phyloP scores from a whole-genome alignment of 2,329 filamentous ascomycete species.

The Tolypocladium paradoxum region DNA sequence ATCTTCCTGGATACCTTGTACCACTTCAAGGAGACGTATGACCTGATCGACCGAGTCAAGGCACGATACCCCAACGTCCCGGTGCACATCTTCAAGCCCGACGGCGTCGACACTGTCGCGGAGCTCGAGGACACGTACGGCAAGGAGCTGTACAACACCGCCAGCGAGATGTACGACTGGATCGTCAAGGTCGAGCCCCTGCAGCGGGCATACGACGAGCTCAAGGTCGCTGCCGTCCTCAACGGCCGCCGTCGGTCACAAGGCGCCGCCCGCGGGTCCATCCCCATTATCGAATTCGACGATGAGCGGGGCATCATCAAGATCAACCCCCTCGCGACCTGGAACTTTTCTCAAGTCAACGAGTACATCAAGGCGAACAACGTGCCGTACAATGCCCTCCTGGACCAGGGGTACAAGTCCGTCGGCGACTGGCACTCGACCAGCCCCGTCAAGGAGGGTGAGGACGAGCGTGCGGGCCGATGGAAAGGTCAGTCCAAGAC shows the following conservation, averaged over 20 bases:
- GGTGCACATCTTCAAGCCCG: slow-evolving; percentile 84
- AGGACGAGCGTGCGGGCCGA: slow-evolving; percentile 90
- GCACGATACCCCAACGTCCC: slow-evolving; percentile 66
- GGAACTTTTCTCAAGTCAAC: slow-evolving; percentile 84
- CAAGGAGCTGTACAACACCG: slow-evolving; percentile 70
- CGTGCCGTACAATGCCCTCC: slow-evolving; percentile 86
- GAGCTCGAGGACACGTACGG: slow-evolving; percentile 81
- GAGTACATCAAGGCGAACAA: slow-evolving; percentile 75
- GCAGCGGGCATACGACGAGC: slow-evolving; percentile 77
- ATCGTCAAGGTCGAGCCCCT: slow-evolving; percentile 95
- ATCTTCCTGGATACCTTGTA: slow-evolving; percentile 80
- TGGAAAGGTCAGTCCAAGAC: slow-evolving; percentile 97
- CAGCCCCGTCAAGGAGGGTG: slow-evolving; percentile 74
- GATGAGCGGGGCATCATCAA: slow-evolving; percentile 83
- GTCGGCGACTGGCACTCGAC: slow-evolving; percentile 98
- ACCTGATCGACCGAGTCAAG: slow-evolving; percentile 63
- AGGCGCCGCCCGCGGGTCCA: slow-evolving; percentile 80
- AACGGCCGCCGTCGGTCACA: slow-evolving; percentile 88
- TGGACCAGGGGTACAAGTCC: slow-evolving; percentile 95
- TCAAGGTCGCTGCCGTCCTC: slow-evolving; percentile 80
- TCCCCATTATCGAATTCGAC: slow-evolving; percentile 88
- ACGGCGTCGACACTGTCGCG: slow-evolving; percentile 57
- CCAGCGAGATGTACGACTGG: slow-evolving; percentile 90
- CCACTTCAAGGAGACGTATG: slow-evolving; percentile 69
- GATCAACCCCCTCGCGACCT: slow-evolving; percentile 94